A percentile compares a stretch with the other conserved stretches of the same genome.
phyloP scores from a whole-genome alignment of 139 green algal genomes.

The Spirogloea muscicola region DNA sequence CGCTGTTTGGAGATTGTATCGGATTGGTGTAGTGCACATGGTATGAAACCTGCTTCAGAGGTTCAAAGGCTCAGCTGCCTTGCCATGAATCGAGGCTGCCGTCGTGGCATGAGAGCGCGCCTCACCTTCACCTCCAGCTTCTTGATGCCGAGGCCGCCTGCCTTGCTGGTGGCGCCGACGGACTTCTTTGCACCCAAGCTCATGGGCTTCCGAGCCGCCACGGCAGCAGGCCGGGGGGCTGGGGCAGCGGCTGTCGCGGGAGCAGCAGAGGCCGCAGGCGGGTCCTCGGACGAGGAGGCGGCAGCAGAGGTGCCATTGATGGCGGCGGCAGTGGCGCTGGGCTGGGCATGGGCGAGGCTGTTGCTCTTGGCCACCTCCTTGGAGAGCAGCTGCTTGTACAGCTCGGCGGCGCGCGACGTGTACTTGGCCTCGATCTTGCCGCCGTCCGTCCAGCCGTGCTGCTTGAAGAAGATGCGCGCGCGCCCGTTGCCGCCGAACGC shows the following conservation, averaged over 20 bases:
- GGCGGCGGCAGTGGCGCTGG: no score
- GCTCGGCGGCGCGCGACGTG: constrained; percentile 80
- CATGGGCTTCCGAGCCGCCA: not conserved
- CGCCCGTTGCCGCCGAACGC: constrained; percentile 83
- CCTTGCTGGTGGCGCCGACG: constrained; percentile 2
- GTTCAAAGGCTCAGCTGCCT: no score
- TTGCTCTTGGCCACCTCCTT: constrained; percentile 73
- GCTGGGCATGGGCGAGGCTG: no score
- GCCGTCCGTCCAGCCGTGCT: constrained; percentile 84
- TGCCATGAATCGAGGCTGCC: no score
- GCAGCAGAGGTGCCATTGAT: no score
- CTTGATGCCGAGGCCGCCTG: constrained; percentile 76
- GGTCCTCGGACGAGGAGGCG: not conserved
- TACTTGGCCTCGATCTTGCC: constrained; percentile 98
- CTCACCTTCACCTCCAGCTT: constrained; percentile 74
- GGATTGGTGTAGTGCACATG: no score
- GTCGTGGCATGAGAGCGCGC: no score
- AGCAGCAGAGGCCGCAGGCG: no score
- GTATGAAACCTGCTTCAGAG: no score
- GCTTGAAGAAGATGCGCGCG: constrained; percentile 91
- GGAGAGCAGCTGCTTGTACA: constrained; percentile 84
- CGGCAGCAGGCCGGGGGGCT: not conserved
- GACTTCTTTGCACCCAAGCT: constrained; percentile 15
- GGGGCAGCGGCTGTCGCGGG: not conserved
- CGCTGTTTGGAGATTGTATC: no score